These are phyloP conservation scores for Xanthoparmelia taractica DNA, from an alignment of 495 filamentous ascomycete genomes.

Conservation along the genomic window DNA sequence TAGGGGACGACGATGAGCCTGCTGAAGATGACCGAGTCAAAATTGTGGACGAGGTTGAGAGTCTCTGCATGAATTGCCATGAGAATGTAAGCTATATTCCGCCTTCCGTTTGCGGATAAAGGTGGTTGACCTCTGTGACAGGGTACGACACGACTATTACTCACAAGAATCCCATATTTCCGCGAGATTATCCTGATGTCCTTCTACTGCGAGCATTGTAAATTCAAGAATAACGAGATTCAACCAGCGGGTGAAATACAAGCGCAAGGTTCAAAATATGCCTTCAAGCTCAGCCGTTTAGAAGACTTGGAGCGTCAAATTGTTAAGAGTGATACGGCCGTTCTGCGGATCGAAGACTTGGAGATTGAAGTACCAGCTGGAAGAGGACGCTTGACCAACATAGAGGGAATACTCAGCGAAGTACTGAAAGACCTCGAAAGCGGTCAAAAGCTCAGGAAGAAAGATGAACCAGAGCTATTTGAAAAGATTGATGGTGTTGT, in stretches of 20 bases:
- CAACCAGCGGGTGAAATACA: constrained; percentile 87
- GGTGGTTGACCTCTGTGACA: constrained; percentile 31
- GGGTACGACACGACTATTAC: constrained; percentile 77
- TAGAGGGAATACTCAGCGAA: constrained; percentile 75
- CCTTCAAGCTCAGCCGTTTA: constrained; percentile 58
- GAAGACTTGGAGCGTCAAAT: constrained; percentile 77
- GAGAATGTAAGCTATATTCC: constrained; percentile 56
- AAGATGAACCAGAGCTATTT: constrained; percentile 63
- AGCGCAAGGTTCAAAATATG: constrained; percentile 73
- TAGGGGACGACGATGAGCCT: constrained; percentile 37
- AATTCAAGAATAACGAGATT: constrained; percentile 82
- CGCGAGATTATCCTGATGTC: constrained; percentile 95
- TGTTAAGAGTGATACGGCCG: constrained; percentile 80
- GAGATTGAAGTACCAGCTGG: constrained; percentile 88
- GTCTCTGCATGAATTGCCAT: constrained; percentile 79
- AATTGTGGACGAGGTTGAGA: constrained; percentile 46
- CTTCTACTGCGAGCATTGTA: constrained; percentile 83
- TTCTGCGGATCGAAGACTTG: constrained; percentile 71
- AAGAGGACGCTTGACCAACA: constrained; percentile 79
- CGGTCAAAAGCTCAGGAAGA: constrained; percentile 67
- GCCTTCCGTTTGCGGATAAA: neutral
- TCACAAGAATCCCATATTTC: constrained; percentile 91
- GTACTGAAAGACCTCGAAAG: constrained; percentile 67
- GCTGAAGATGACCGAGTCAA: constrained; percentile 22
- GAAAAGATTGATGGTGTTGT: constrained; percentile 66